Percentiles rank a stretch among this genome's conserved stretches.
Conservation (phyloP, 2,329 filamentous ascomycete genomes). For the Epichloe sp. region DNA sequence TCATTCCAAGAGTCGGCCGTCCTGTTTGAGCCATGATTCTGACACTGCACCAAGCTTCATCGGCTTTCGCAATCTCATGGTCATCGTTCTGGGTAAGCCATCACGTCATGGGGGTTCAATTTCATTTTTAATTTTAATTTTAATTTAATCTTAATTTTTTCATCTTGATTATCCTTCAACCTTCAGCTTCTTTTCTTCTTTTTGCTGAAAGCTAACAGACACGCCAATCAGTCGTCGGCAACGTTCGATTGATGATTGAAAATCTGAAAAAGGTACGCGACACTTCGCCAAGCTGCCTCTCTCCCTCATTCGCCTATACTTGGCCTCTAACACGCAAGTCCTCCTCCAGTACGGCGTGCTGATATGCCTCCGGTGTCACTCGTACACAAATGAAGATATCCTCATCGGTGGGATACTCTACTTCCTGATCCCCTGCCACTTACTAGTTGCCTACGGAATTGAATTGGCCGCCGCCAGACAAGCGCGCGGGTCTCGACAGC, state of each 20-base stretch:
- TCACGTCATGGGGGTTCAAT: constrained; percentile 8
- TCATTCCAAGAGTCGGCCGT: constrained; percentile 58
- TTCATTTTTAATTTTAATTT: background rate
- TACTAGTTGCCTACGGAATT: constrained; percentile 82
- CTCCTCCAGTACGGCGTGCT: constrained; percentile 73
- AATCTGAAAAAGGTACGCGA: constrained; percentile 79
- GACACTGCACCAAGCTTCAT: constrained; percentile 66
- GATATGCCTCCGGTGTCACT: constrained; percentile 82
- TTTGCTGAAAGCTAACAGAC: background rate
- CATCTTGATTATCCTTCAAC: background rate
- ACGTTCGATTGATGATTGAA: constrained; percentile 87
- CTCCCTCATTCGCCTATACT: background rate
- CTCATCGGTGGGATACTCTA: constrained; percentile 66
- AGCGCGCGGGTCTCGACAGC: constrained; percentile 54
- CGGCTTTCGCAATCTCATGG: constrained; percentile 92
- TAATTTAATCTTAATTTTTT: too few relatives aligned
- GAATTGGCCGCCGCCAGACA: constrained; percentile 72
- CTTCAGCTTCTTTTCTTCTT: too few relatives aligned
- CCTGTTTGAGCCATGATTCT: constrained; percentile 77
- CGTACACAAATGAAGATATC: constrained; percentile 69
- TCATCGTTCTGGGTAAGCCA: constrained; percentile 66
- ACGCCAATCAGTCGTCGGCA: constrained; percentile 62
- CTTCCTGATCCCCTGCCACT: constrained; percentile 76
- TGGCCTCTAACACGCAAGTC: background rate
- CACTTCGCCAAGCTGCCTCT: background rate